Conservation (phyloP, 805 yeast species). For the Teunomyces atbi region DNA sequence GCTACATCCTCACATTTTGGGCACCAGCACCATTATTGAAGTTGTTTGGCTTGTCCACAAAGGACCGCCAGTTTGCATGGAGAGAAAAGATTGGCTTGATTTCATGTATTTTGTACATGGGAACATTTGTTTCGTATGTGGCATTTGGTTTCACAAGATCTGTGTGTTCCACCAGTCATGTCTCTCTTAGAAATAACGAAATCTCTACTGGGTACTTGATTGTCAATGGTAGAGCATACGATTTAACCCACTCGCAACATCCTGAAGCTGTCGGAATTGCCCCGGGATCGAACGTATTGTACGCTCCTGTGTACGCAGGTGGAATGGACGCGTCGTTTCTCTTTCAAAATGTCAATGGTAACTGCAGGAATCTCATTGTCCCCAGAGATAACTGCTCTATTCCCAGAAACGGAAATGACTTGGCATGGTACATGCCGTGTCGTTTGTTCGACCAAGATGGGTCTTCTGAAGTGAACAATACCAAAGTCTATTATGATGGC, state of each 20-base stretch:
- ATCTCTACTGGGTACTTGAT: constrained; percentile 62
- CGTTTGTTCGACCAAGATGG: constrained; percentile 69
- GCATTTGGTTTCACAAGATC: constrained; percentile 90
- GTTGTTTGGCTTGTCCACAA: constrained; percentile 73
- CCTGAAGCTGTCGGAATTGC: constrained; percentile 81
- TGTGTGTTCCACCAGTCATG: constrained; percentile 53
- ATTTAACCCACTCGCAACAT: constrained; percentile 66
- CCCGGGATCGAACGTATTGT: constrained; percentile 67
- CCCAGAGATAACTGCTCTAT: constrained; percentile 71
- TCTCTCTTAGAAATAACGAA: constrained; percentile 59
- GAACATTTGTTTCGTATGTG: constrained; percentile 76
- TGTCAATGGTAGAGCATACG: constrained; percentile 80
- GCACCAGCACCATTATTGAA: constrained; percentile 75
- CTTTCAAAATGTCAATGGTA: constrained; percentile 89
- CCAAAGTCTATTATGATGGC: constrained; percentile 67
- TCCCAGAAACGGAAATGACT: constrained; percentile 56
- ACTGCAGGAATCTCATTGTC: constrained; percentile 74
- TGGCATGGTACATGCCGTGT: constrained; percentile 98
- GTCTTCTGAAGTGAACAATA: constrained; percentile 60
- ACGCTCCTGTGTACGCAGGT: constrained; percentile 86
- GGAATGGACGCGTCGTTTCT: constrained; percentile 81
- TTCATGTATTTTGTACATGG: constrained; percentile 69
- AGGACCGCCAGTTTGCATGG: constrained; percentile 93
- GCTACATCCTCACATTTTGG: constrained; percentile 84
- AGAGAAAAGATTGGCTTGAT: constrained; percentile 89